A percentile compares a stretch with the other conserved stretches of the same genome.
Conservation (phyloP, 805 yeast species). For the Wickerhamomyces xylosicus region DNA sequence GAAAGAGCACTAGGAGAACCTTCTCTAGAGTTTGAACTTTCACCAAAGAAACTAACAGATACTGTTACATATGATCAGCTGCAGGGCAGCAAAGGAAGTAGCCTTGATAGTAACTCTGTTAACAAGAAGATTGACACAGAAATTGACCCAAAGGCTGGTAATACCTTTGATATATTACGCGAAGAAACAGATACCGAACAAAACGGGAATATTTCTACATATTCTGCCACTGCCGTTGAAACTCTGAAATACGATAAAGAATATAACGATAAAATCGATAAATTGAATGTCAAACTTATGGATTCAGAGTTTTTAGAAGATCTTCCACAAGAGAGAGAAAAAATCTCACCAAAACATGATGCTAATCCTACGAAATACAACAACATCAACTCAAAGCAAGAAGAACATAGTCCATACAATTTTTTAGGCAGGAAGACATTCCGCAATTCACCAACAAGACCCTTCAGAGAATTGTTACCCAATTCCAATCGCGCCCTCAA, state of each 20-base stretch:
- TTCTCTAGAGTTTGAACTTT: neutral
- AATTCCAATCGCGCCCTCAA: conserved; percentile 4
- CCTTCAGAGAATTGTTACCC: conserved; percentile 10
- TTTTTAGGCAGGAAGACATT: conserved; percentile 4
- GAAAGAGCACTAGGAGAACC: neutral
- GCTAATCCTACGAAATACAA: neutral
- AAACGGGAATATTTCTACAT: too few species aligned
- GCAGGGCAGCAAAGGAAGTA: too few species aligned
- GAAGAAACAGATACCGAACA: too few species aligned
- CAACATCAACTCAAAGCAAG: conserved; percentile 2
- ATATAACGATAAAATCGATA: neutral
- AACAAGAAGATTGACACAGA: too few species aligned
- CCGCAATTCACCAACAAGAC: conserved; percentile 2
- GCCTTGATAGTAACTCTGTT: too few species aligned
- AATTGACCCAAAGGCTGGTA: too few species aligned
- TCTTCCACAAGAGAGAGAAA: neutral
- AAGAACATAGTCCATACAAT: conserved; percentile 13
- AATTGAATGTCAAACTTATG: neutral
- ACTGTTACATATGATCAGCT: too few species aligned
- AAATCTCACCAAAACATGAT: neutral
- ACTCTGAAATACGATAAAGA: neutral
- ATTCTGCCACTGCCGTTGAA: too few species aligned
- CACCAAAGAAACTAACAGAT: too few species aligned
- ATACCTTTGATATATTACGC: too few species aligned
- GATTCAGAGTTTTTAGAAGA: neutral